Evolutionary conservation across 176 grass and related monocot genomes (phyloP), one percentile per base, ranked within the genome.

Genomic region (Juncus effusus): DNA sequence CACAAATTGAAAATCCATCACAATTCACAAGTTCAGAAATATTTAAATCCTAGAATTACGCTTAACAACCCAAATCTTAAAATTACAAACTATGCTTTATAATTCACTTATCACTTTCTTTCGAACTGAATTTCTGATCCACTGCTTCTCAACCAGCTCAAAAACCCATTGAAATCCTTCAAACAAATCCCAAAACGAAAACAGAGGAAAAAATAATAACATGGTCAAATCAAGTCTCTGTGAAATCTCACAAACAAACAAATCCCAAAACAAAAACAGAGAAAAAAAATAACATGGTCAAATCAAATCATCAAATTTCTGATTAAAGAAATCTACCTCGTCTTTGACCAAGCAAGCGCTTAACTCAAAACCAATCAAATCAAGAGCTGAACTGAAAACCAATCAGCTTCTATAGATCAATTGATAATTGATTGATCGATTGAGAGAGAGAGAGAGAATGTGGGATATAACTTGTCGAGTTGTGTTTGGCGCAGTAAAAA

Each of bases 261-360:
- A 47, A 47, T 6, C 13, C 9, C 38, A 42, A 71, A 71, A 58
- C 54, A 65, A 47, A 47, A 16, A 28, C 8, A 42, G 5, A 47
- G 47, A 9, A 38, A 4, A 10, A 64, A 45, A 10, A 2, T 28
- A 47, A 47, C 44, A 47, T 47, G 44, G 44, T 9, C 44, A 9
- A 53, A 8, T 52, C 37, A 59, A 38, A 40, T 9, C 51, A 38
- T 69, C 3, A 59, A 55, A 72, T 72, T 52, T 59, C 68, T 59
- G 39, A n/a, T 8, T 47, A 12, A 38, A 16, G 38, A 72, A 14
- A 72, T 16, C 57, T 59, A 72, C 54, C 54, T 56, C 49, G 14
- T 44, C 11, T 42, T 72, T 72, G 68, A 72, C 68, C 28, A 42
- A 35, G 68, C 54, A 42, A 12, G 68, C 59, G 66, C 14, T 38